phyloP scores from a whole-genome alignment of 1,139 yeast genomes.

The Citeromyces siamensis region DNA sequence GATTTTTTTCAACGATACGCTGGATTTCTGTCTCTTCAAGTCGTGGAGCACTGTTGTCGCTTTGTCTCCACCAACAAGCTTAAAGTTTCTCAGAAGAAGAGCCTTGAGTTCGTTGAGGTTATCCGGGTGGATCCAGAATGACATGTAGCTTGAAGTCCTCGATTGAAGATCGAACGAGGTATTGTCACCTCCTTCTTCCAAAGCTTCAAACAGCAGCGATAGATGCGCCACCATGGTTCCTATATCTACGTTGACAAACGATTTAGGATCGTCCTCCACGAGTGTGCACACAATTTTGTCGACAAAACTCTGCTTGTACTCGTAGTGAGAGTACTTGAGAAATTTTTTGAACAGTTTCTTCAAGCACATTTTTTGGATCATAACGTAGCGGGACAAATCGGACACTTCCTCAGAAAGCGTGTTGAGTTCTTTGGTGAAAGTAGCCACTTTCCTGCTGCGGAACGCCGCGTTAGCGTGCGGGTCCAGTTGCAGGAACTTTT shows the following conservation, averaged over 20 bases:
- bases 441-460: constrained; percentile 11
- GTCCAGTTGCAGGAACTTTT: constrained; percentile 2
- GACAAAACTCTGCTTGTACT: constrained; percentile 26
- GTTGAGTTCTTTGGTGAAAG: constrained; percentile 23
- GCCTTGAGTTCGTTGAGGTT: constrained; percentile 30
- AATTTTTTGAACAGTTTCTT: constrained; percentile 75
- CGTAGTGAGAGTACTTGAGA: constrained; percentile 41
- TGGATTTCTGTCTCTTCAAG: constrained; percentile 1
- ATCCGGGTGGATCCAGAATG: constrained; percentile 26
- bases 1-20: constrained; percentile 2
- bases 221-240: constrained; percentile 53
- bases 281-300: constrained; percentile 21
- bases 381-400: constrained; percentile 58
- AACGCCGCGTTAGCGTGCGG: constrained; percentile 9
- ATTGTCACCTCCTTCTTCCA: constrained; percentile 14
- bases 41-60: background rate
- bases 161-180: background rate
- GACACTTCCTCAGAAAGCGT: constrained; percentile 51
- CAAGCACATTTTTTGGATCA: constrained; percentile 73
- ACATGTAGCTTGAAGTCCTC: background rate
- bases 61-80: constrained; percentile 7
- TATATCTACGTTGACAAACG: constrained; percentile 57
- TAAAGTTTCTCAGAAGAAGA: constrained; percentile 18
- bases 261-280: constrained; percentile 27
- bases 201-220: constrained; percentile 42